phyloP scores from a whole-genome alignment of 257 asterid genomes.

The Petrea volubilis region DNA sequence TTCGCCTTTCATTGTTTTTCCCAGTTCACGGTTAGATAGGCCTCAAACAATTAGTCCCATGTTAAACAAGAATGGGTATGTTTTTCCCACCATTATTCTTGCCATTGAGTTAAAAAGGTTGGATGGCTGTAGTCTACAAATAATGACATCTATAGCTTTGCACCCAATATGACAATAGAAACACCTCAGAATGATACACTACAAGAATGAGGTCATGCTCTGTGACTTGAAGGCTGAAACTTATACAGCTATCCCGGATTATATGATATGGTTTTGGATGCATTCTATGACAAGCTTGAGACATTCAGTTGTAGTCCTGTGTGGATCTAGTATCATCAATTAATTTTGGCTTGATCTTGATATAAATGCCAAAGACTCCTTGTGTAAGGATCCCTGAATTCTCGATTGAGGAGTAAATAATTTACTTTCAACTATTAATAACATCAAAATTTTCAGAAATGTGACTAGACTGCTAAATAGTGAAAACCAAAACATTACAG shows the following conservation, averaged over 20 bases:
- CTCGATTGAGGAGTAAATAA: background rate
- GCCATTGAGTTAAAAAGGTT: too few species aligned
- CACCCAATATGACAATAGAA: too few species aligned
- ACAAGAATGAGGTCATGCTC: background rate
- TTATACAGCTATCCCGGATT: background rate
- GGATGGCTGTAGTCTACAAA: too few species aligned
- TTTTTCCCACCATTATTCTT: background rate
- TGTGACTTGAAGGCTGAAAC: background rate
- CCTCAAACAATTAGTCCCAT: background rate
- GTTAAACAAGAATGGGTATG: background rate
- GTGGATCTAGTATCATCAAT: background rate
- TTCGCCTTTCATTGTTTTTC: background rate
- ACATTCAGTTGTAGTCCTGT: background rate
- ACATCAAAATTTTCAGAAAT: background rate
- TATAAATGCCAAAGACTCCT: background rate
- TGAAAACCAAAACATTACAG: background rate
- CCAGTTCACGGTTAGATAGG: background rate
- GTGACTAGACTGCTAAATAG: background rate
- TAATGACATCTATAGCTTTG: too few species aligned
- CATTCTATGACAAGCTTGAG: background rate
- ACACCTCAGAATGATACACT: background rate
- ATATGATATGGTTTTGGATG: background rate
- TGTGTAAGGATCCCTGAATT: background rate
- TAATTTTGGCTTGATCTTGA: background rate
- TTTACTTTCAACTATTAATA: background rate